phyloP scores from a whole-genome alignment of 768 basidiomycete species.

The Podaxis sp. region DNA sequence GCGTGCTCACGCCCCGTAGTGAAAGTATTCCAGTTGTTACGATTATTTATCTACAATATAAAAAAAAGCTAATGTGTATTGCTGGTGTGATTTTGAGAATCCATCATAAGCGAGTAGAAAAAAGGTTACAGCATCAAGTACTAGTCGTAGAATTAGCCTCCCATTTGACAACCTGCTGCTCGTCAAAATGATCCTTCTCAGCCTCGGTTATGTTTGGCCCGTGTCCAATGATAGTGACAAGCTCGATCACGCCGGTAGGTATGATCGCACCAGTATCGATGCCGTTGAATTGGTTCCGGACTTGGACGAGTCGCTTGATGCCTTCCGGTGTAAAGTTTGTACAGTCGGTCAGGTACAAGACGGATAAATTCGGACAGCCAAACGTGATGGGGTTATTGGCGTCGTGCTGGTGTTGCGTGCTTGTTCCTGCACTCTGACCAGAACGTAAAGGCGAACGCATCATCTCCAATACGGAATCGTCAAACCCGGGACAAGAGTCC shows the following conservation, averaged over 20 bases:
- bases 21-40: neutral
- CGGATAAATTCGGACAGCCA: neutral
- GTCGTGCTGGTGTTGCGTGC: neutral
- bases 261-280: neutral
- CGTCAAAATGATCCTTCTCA: neutral
- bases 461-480: slow-evolving; percentile 5
- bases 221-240: neutral
- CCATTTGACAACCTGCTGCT: neutral
- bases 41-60: neutral
- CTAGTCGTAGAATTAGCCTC: neutral
- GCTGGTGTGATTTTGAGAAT: neutral
- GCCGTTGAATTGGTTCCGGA: neutral
- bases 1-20: neutral
- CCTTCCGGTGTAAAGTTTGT: neutral
- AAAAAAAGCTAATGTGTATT: neutral
- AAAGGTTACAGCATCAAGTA: neutral
- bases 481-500: slow-evolving; percentile 10
- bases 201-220: neutral
- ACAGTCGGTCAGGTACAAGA: neutral
- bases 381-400: neutral
- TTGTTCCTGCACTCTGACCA: neutral
- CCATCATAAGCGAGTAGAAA: neutral
- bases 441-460: neutral
- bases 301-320: neutral
- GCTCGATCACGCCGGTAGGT: neutral